phyloP scores from a whole-genome alignment of 345 rosid species.

The Pistacia vera region DNA sequence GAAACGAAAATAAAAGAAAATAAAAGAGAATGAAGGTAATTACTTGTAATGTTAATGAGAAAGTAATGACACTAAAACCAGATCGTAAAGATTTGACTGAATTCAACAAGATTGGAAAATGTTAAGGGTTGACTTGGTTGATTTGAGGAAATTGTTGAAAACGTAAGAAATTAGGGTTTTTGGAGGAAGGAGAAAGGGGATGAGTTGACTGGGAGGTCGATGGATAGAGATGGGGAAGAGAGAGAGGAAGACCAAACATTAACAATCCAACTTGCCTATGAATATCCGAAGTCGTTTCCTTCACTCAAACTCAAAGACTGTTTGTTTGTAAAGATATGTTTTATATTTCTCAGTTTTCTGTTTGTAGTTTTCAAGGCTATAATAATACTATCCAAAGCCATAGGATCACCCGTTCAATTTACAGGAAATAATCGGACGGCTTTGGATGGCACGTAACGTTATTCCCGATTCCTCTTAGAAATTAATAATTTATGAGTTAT shows the following conservation, averaged over 20 bases:
- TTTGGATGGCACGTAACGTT: too few relatives aligned
- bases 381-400: too few relatives aligned
- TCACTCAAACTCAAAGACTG: neutral
- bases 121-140: slow-evolving; percentile 25
- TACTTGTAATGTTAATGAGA: neutral
- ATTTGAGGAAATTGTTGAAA: neutral
- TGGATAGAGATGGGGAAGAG: neutral
- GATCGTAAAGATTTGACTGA: slow-evolving; percentile 16
- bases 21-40: too few relatives aligned
- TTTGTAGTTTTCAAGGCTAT: too few relatives aligned
- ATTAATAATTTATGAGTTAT: too few relatives aligned
- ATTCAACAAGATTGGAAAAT: neutral
- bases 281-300: neutral
- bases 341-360: too few relatives aligned
- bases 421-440: too few relatives aligned
- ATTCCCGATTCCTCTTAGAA: too few relatives aligned
- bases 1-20: neutral
- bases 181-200: slow-evolving; percentile 27
- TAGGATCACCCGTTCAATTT: too few relatives aligned
- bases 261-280: neutral
- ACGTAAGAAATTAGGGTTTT: slow-evolving; percentile 44
- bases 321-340: neutral
- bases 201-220: slow-evolving; percentile 32
- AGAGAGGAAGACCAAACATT: neutral
- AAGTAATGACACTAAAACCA: slow-evolving; percentile 20